A percentile compares a stretch with the other conserved stretches of the same genome.
Evolutionary conservation across 345 rosid genomes (phyloP).

Genomic region (Lagerstroemia speciosa): DNA sequence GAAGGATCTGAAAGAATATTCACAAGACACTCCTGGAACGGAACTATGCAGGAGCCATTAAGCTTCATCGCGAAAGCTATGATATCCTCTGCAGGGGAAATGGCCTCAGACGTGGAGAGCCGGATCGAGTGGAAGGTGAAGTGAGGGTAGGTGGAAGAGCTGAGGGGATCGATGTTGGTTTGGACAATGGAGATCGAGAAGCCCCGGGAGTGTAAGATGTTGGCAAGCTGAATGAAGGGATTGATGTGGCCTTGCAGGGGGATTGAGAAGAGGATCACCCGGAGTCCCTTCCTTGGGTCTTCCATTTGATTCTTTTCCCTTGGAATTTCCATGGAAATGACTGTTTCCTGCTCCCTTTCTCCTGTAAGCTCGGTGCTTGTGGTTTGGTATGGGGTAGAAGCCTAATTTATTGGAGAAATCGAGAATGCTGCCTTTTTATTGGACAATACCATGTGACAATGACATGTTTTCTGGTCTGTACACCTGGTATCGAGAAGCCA

Average conservation of each 20-base stretch:
- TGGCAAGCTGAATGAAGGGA: slow-evolving; percentile 53
- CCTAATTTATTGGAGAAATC: no score
- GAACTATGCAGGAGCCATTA: slow-evolving; percentile 22
- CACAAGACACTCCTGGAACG: slow-evolving; percentile 29
- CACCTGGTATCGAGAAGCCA: no score
- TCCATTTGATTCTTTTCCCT: neutral
- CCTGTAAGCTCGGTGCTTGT: no score
- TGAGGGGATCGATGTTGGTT: slow-evolving; percentile 37
- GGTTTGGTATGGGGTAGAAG: no score
- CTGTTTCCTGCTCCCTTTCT: no score
- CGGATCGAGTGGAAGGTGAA: slow-evolving; percentile 31
- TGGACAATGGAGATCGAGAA: slow-evolving; percentile 48
- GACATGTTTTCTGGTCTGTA: no score
- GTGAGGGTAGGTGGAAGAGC: no score
- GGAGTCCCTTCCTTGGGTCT: slow-evolving; percentile 12
- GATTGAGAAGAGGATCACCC: slow-evolving; percentile 34
- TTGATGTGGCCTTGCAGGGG: slow-evolving; percentile 56
- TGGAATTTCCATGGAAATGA: neutral
- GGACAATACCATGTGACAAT: no score
- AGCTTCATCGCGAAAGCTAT: slow-evolving; percentile 14
- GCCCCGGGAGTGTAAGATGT: slow-evolving; percentile 39
- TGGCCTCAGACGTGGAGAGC: slow-evolving; percentile 10
- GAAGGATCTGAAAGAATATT: no score
- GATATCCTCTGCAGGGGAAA: slow-evolving; percentile 12
- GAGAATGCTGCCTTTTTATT: no score